Evolutionary conservation across 2,329 filamentous ascomycete genomes (phyloP), one percentile per base, ranked within the genome.

Genomic region (Ilyonectria destructans): DNA sequence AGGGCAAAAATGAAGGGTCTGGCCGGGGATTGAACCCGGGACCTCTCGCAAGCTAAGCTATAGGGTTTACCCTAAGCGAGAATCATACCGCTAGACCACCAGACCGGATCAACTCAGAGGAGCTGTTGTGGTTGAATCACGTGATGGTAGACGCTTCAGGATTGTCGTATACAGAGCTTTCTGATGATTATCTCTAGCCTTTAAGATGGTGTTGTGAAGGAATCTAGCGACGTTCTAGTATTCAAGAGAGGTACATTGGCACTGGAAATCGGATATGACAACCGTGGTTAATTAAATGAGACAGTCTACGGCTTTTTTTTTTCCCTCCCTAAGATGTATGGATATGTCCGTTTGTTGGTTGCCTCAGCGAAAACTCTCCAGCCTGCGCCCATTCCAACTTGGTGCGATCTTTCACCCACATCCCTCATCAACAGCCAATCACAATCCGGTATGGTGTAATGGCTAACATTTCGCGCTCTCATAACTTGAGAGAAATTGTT

Each of bases 1-100:
- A 43, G 3, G 15, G 15, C 40, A 74, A 77, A 77, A 77, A 69
- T 43, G 54, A 69, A 73, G 80, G 80, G 79, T 79, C 79, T 80
- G 79, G 78, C 80, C 80, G 80, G 78, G 80, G 78, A 81, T 82
- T 79, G 80, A 82, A 81, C 80, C 78, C 79, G 79, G 79, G 80
- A 81, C 80, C 78, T 81, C 80, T 80, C 67, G 63, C 69, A 73
- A 65, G 49, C 58, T 61, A 21, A 61, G 74, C 73, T 75, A 29
- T 65, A 74, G 73, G 74, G 69, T 73, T 61, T 69, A 19, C 76
- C 76, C 75, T 77, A 77, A 76, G 75, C 76, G 73, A 77, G 75
- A 78, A 78, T 77, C 75, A 78, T 77, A 78, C 76, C 76, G 69
- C 72, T 72, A 75, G 74, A 74, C 70, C 72, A 74, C 74, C 74